A percentile compares a stretch with the other conserved stretches of the same genome.
Evolutionary conservation across 2,329 filamentous ascomycete genomes (phyloP).

Genomic region (Rhytidhysteron rufulum): DNA sequence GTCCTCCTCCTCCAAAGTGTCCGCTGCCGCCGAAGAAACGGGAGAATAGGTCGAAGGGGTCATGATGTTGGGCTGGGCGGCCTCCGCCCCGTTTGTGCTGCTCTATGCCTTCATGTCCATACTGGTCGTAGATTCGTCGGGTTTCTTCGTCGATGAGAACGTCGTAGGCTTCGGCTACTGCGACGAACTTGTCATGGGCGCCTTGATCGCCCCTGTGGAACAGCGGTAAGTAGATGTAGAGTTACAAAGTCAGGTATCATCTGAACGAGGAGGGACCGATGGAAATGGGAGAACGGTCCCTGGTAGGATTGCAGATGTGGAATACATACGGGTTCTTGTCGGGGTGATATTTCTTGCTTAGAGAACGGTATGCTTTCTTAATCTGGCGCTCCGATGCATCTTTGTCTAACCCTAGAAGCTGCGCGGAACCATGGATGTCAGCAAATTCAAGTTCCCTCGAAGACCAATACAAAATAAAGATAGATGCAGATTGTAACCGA

Average conservation of each 20-base stretch:
- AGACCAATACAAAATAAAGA: not conserved
- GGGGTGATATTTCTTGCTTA: conserved; percentile 95
- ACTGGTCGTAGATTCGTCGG: conserved; percentile 87
- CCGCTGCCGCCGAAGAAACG: conserved; percentile 93
- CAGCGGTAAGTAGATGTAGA: conserved; percentile 11
- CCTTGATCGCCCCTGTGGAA: conserved; percentile 64
- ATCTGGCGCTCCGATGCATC: conserved; percentile 81
- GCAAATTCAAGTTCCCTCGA: not conserved
- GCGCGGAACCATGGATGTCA: conserved; percentile 21
- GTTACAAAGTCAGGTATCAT: no score
- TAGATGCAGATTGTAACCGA: not conserved
- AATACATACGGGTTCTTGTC: conserved; percentile 89
- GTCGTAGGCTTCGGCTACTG: conserved; percentile 94
- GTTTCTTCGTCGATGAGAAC: conserved; percentile 74
- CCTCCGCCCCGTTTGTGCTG: conserved; percentile 72
- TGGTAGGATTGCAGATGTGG: no score
- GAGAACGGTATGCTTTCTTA: conserved; percentile 84
- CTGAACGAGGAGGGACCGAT: no score
- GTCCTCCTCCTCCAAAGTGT: conserved; percentile 74
- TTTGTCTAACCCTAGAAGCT: conserved; percentile 78
- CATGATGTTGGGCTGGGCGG: conserved; percentile 54
- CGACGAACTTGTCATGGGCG: conserved; percentile 87
- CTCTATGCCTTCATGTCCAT: conserved; percentile 87
- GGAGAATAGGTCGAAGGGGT: conserved; percentile 94
- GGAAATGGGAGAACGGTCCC: no score